Percentiles rank a stretch among this genome's conserved stretches.
Conservation (phyloP, 106 monocot species). For the Phalaenopsis equestris region DNA sequence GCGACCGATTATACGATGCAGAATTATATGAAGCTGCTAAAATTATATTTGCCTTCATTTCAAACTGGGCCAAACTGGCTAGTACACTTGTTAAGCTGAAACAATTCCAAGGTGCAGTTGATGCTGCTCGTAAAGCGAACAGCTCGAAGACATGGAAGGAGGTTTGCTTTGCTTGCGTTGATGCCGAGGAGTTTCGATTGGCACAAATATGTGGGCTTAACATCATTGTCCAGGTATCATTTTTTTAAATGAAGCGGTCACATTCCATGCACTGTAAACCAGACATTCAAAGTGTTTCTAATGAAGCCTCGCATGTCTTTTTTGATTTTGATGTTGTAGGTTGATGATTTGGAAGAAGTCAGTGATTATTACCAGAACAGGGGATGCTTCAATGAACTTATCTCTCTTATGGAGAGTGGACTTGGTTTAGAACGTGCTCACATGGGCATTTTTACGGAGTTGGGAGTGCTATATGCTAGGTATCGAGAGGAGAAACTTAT, state of each 20-base stretch:
- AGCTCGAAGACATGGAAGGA: constrained; percentile 99
- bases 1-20: constrained; percentile 86
- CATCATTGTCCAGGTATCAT: constrained; percentile 84
- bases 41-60: constrained; percentile 96
- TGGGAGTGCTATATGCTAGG: constrained; percentile 93
- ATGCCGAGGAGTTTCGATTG: constrained; percentile 95
- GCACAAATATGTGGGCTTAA: constrained; percentile 95
- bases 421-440: constrained; percentile 94
- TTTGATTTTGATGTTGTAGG: constrained; percentile 28
- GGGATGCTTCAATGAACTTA: constrained; percentile 94
- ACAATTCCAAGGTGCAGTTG: constrained; percentile 98
- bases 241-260: neutral
- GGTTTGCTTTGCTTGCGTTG: constrained; percentile 98
- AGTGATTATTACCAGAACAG: constrained; percentile 98
- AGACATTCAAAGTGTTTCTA: neutral
- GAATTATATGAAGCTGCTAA: constrained; percentile 95
- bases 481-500: constrained; percentile 92
- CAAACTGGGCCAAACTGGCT: constrained; percentile 98
- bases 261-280: neutral
- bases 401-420: constrained; percentile 99
- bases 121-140: constrained; percentile 98
- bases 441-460: constrained; percentile 98
- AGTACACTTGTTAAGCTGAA: constrained; percentile 77
- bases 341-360: constrained; percentile 98
- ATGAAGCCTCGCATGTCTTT: neutral